Evolutionary conservation across 2,329 filamentous ascomycete species (phyloP), one percentile per base, ranked within the genome.

Genomic region (Ophiocordyceps sinensis): DNA sequence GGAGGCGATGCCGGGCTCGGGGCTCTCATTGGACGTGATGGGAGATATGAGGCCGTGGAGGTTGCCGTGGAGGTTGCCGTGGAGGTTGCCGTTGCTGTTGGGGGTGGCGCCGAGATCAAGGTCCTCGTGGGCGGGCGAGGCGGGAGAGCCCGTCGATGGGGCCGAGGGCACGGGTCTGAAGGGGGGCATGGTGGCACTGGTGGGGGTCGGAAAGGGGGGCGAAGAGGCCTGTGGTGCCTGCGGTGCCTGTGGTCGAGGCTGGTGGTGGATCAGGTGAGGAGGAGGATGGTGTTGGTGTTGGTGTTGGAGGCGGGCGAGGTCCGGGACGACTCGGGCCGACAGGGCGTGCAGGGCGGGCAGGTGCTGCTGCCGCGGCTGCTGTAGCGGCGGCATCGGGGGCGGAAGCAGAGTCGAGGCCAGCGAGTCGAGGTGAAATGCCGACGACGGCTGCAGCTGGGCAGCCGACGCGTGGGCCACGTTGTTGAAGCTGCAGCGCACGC

Each of bases 401-500:
- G 32, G 32, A 2, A 15, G 32, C 13, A 35, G 32, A 3, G 32
- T 35, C 5, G 32, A 35, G 5, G 32, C 32, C n/a, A 35, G 15
- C 5, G 32, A 15, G 9, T 12, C 7, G 9, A 35, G 32, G 15
- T 35, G 32, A 19, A 35, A 14, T 7, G 32, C n/a, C 6, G 23
- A 26, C 23, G 9, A 6, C 6, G 23, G 23, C 23, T 26, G 23
- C 6, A 5, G 23, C 6, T 7, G 23, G 13, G n/a, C n/a, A n/a
- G n/a, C n/a, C n/a, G n/a, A n/a, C n/a, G n/a, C n/a, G n/a, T n/a
- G n/a, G n/a, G 32, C 15, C 14, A 9, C 32, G 14, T 5, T 15
- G 32, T 35, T 35, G 32, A 57, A 60, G 46, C 56, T 60, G 49
- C 58, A 60, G 26, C 49, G 52, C 17, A 58, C 51, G 21, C 54